A percentile compares a stretch with the other conserved stretches of the same genome.
phyloP scores from a whole-genome alignment of 768 basidiomycete species.

The Phlegmacium glaucopus region DNA sequence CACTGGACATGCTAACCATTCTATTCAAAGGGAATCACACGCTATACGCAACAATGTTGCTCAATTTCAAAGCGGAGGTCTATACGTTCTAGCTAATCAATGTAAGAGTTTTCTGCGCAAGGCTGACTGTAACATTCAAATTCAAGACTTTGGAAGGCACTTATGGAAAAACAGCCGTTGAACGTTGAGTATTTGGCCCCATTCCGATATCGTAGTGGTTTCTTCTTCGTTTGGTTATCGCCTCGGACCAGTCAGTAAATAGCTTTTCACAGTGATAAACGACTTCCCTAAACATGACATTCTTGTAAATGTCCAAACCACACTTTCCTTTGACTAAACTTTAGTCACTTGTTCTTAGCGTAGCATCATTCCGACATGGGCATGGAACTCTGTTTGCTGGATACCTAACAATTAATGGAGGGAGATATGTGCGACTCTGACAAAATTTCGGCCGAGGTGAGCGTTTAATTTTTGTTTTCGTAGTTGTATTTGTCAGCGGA shows the following conservation, averaged over 20 bases:
- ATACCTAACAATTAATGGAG: slow-evolving; percentile 68
- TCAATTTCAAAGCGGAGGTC: slow-evolving; percentile 70
- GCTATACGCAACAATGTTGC: slow-evolving; percentile 59
- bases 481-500: slow-evolving; percentile 48
- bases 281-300: slow-evolving; percentile 81
- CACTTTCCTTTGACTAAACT: slow-evolving; percentile 12
- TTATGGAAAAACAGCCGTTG: slow-evolving; percentile 55
- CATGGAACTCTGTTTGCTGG: slow-evolving; percentile 70
- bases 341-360: slow-evolving; percentile 40
- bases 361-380: slow-evolving; percentile 63
- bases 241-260: slow-evolving; percentile 67
- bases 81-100: slow-evolving; percentile 58
- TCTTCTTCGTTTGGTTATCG: slow-evolving; percentile 68
- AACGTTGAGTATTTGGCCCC: slow-evolving; percentile 68
- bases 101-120: slow-evolving; percentile 28
- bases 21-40: slow-evolving; percentile 70
- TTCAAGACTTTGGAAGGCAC: slow-evolving; percentile 58
- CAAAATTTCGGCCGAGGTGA: slow-evolving; percentile 73
- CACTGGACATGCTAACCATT: slow-evolving; percentile 67
- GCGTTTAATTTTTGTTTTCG: slow-evolving; percentile 11
- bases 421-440: slow-evolving; percentile 76
- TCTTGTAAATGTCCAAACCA: slow-evolving; percentile 39
- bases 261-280: slow-evolving; percentile 71
- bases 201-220: slow-evolving; percentile 70
- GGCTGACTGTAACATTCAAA: slow-evolving; percentile 8